These are phyloP conservation scores for Solanum raphanifolium DNA, from an alignment of 257 asterid genomes.

Conservation along the genomic window DNA sequence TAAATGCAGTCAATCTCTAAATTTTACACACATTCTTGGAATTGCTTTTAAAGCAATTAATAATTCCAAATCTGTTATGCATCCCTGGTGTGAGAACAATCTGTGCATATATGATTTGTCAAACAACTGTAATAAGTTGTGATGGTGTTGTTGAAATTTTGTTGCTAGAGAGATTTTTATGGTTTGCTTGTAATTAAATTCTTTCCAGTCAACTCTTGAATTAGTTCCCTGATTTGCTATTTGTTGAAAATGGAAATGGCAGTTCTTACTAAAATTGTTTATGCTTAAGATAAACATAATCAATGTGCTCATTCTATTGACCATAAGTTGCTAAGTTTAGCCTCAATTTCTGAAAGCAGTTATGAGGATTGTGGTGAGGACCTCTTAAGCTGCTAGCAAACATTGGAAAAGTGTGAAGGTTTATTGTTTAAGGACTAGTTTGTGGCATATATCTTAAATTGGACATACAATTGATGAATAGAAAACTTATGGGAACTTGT, in stretches of 20 bases:
- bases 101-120: background rate
- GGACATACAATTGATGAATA: background rate
- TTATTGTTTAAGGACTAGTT: background rate
- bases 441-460: background rate
- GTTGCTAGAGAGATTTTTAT: background rate
- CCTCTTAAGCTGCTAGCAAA: background rate
- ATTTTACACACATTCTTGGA: background rate
- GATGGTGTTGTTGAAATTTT: background rate
- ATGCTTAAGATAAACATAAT: background rate
- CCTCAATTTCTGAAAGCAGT: background rate
- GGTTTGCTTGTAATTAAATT: background rate
- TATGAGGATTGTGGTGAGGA: background rate
- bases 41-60: background rate
- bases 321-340: background rate
- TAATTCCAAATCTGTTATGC: background rate
- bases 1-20: background rate
- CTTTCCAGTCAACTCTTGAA: background rate
- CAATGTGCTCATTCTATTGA: background rate
- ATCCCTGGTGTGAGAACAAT: background rate
- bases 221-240: background rate
- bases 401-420: background rate
- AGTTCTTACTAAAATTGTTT: background rate
- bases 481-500: background rate
- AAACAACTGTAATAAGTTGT: background rate
- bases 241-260: background rate